Conservation (phyloP, 2,329 filamentous ascomycete species). For the Fusarium vanettenii region DNA sequence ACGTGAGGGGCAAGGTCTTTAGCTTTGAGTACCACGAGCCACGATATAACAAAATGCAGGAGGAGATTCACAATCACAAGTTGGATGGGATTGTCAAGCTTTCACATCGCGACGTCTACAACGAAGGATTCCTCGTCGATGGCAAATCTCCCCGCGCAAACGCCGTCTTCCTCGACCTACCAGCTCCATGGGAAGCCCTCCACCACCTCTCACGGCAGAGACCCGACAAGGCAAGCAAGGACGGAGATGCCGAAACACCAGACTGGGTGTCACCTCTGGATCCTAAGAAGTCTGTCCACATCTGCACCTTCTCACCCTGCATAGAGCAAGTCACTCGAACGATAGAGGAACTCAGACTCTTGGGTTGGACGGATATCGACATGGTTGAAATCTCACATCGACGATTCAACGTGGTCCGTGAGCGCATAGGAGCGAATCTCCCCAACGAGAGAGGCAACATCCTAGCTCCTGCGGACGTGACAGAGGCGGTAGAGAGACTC, state of each 20-base stretch:
- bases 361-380: constrained; percentile 91
- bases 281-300: constrained; percentile 75
- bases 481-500: constrained; percentile 80
- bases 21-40: constrained; percentile 86
- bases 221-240: constrained; percentile 38
- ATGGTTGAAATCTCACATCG: constrained; percentile 91
- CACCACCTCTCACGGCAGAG: constrained; percentile 74
- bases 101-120: constrained; percentile 84
- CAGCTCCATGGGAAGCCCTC: constrained; percentile 83
- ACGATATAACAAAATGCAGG: constrained; percentile 74
- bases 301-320: constrained; percentile 97
- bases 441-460: constrained; percentile 77
- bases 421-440: constrained; percentile 78
- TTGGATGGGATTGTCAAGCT: constrained; percentile 75
- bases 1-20: constrained; percentile 75
- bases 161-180: constrained; percentile 82
- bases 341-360: constrained; percentile 79
- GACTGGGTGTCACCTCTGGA: constrained; percentile 73
- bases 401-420: constrained; percentile 83
- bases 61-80: constrained; percentile 76
- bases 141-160: constrained; percentile 72
- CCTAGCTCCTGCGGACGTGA: constrained; percentile 77
- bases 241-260: constrained; percentile 37
- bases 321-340: constrained; percentile 96
- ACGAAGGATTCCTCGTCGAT: constrained; percentile 75